Base-by-base conservation (phyloP, 2,329 filamentous ascomycete species). In the Piedraia hortae region DNA sequence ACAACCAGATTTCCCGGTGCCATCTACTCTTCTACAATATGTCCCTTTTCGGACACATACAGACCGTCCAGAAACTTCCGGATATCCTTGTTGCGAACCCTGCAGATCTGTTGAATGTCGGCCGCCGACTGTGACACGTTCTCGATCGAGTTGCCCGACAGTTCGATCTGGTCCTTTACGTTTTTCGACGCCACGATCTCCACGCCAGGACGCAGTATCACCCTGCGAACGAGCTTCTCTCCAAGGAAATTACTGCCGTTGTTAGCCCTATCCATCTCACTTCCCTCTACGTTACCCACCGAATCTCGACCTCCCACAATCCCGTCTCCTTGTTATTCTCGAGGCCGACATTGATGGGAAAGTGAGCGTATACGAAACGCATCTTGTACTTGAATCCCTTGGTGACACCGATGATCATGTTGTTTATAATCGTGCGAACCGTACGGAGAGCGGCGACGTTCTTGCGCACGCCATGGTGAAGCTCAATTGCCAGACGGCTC, bases 351-450 rank as follows among this genome's bases (percentile, higher is more conserved):
- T 97, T 97, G 77, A 97, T 97, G 57, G 85, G 85, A 52, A 97
- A 97, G 71, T 97, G 85, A 52, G 85, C 85, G 55, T 97, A 97
- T 56, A 97, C 85, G 62, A 97, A 97, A 48, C 88, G 77, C 82
- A 97, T 93, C 75, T 97, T 97, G 73, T 97, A 97, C 63, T 88
- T 88, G 75, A 72, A 97, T 42, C 85, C 85, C 64, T 82, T 89
- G 53, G 85, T 97, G 39, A 97, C 85, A 54, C 85, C 85, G 45
- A 80, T 69, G 55, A 97, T 74, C 59, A 97, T 53, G 72, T 97
- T 97, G 67, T 88, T 75, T 65, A 97, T 89, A 56, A 93, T 56
- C 37, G 82, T 82, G 49, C 78, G 77, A 59, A 97, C 85, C 46
- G 85, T 97, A 46, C 85, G 78, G 55, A 97, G 78, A 41, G 82